Percentiles rank a stretch among this genome's conserved stretches.
These are phyloP conservation scores for Tulasnella sp. DNA, from an alignment of 768 basidiomycete genomes.

Conservation along the genomic window DNA sequence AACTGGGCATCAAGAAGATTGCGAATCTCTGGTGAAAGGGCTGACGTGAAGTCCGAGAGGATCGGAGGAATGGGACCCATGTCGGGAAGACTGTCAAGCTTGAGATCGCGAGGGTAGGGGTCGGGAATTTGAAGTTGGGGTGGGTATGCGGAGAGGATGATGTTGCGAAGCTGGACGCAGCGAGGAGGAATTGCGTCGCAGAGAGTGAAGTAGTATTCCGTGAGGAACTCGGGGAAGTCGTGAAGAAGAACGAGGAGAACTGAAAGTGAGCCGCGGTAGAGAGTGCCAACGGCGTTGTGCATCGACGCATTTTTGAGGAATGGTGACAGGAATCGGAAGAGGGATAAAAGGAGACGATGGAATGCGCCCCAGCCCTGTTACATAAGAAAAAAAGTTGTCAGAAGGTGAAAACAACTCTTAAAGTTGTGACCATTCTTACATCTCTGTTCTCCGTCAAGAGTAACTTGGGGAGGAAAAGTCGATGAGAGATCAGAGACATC, in stretches of 20 bases:
- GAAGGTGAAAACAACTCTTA: neutral
- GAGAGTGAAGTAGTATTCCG: slow-evolving; percentile 94
- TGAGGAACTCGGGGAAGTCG: slow-evolving; percentile 98
- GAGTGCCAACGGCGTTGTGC: slow-evolving; percentile 75
- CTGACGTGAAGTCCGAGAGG: slow-evolving; percentile 85
- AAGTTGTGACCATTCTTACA: slow-evolving; percentile 48
- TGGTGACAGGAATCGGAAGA: slow-evolving; percentile 93
- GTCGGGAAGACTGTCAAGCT: slow-evolving; percentile 78
- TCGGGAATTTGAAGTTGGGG: slow-evolving; percentile 78
- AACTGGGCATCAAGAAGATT: slow-evolving; percentile 83
- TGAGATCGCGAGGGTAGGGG: slow-evolving; percentile 74
- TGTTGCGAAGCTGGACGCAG: slow-evolving; percentile 95
- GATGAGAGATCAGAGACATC: slow-evolving; percentile 94
- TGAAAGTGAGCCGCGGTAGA: slow-evolving; percentile 89
- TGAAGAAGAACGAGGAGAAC: slow-evolving; percentile 94
- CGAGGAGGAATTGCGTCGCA: slow-evolving; percentile 90
- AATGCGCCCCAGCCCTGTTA: slow-evolving; percentile 89
- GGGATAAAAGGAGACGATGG: slow-evolving; percentile 89
- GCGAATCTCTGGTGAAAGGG: slow-evolving; percentile 77
- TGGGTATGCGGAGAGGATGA: slow-evolving; percentile 96
- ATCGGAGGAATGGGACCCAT: slow-evolving; percentile 92
- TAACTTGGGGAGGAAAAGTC: slow-evolving; percentile 96
- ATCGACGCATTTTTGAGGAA: slow-evolving; percentile 86
- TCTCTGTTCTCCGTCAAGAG: slow-evolving; percentile 86
- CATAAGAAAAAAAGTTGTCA: neutral